Conservation (phyloP, 2,329 filamentous ascomycete species). For the Fusarium tanahbumbuense region DNA sequence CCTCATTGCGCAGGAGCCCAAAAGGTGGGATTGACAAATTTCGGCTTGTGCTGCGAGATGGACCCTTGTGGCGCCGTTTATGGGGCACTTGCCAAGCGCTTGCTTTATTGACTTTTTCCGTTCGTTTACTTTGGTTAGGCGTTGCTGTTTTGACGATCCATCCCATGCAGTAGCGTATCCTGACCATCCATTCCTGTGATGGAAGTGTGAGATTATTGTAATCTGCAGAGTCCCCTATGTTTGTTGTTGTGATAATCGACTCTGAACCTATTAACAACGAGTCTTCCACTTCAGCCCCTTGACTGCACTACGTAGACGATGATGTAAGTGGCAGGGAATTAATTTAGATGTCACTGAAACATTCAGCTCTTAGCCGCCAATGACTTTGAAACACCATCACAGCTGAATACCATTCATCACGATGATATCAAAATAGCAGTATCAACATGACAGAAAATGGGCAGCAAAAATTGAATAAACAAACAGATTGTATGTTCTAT, state of each 20-base stretch:
- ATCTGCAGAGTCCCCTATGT: neutral
- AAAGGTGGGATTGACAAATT: slow-evolving; percentile 36
- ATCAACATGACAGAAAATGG: neutral
- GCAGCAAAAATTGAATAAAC: neutral
- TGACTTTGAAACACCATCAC: neutral
- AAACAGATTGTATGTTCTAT: slow-evolving; percentile 28
- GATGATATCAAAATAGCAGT: neutral
- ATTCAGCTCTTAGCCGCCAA: neutral
- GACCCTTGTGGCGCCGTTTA: slow-evolving; percentile 41
- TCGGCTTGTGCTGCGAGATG: slow-evolving; percentile 34
- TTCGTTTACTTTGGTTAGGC: neutral
- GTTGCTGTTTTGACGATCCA: slow-evolving; percentile 8
- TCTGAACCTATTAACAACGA: neutral
- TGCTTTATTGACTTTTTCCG: slow-evolving; percentile 13
- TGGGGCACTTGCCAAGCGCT: slow-evolving; percentile 22
- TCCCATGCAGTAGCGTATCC: neutral
- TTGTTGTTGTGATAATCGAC: neutral
- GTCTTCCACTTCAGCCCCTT: neutral
- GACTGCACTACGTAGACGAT: slow-evolving; percentile 10
- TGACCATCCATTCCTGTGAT: slow-evolving; percentile 5
- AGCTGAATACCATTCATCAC: neutral
- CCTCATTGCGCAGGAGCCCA: slow-evolving; percentile 4
- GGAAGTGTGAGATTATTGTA: neutral
- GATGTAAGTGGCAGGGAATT: slow-evolving; percentile 32
- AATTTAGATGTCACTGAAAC: slow-evolving; percentile 22